Evolutionary conservation across 257 asterid species (phyloP), one percentile per base, ranked within the genome.

Genomic region (Henckelia pumila): DNA sequence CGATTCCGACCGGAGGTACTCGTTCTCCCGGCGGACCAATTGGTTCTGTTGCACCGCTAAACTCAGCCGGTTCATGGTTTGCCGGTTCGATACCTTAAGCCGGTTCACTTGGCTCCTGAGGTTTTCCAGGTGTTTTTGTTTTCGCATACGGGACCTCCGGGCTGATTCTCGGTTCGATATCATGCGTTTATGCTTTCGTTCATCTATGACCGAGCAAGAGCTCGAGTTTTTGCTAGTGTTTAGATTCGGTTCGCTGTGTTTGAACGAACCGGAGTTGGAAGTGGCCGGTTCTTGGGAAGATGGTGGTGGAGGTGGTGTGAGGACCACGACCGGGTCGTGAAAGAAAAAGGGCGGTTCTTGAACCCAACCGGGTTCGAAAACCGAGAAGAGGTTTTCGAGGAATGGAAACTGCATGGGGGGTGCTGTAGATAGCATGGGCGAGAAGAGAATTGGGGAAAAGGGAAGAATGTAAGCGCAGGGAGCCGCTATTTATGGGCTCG

Each of bases 161-260:
- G 98, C 98, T 17, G 98, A 92, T 67, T 89, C 96, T 63, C 98
- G 90, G 96, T 92, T 92, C 71, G 96, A 89, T 70, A 84, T 23
- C 96, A 82, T 92, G 2, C 98, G 91, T 68, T 86, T 75, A 10
- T 75, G 83, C 86, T 89, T 89, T 24, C 89, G 78, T 52, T 92
- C 95, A 64, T 88, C 97, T 11, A 66, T 20, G 55, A 16, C 55
- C 21, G 55, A 47, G 21, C 7, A 8, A 6, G 55, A 16, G 24
- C 56, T 49, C 21, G 75, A 65, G 56, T 33, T 57, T 17, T 44
- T 71, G 17, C 19, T 17, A 3, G 24, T 66, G 10, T 66, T 74
- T 56, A 56, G 84, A 50, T 26, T 68, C 63, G 81, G 76, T 6
- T 83, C 84, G 47, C 71, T 72, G 6, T 74, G 49, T 64, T 75